Evolutionary conservation across 768 basidiomycete species (phyloP), one percentile per base, ranked within the genome.

Genomic region (Boletus coccyginus): DNA sequence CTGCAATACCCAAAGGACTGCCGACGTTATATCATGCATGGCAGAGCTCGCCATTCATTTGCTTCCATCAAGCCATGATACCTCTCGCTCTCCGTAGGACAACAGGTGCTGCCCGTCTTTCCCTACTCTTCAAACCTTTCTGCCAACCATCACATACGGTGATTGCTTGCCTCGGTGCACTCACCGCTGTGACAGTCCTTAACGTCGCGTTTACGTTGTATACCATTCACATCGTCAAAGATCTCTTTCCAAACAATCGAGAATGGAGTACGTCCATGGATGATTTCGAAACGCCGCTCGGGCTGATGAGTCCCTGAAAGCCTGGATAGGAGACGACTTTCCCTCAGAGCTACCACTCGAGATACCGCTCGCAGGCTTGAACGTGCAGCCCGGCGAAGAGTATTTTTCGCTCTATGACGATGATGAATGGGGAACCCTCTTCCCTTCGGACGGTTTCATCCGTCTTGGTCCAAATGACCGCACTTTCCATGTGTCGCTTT

Each of bases 401-500:
- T 68, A 68, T 46, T 74, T 73, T 50, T 65, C 65, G 3, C 67
- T 75, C 14, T 62, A 63, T 55, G 62, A 71, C 55, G 73, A 75
- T 53, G 66, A 67, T 53, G 72, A 73, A 40, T 75, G 74, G 74
- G 74, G 66, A 21, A 64, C 69, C 5, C 60, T 74, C 9, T 75
- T 68, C 17, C 62, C 64, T 10, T 73, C 72, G 3, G 65, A 66
- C 21, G 73, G 72, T 3, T 74, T 72, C 59, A 66, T 72, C 29
- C 68, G 65, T 46, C 61, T 76, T 9, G 74, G 74, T 27, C 66
- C 72, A 0, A n/a, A 69, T 36, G 59, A 72, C 53, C 68, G 69
- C 45, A 62, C 73, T 1, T 73, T 75, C 49, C 70, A 61, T 16
- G 62, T 65, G 21, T 69, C 74, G 33, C 73, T 80, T 60, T 80